Evolutionary conservation across 805 yeast species (phyloP).

Genomic region (Zygosaccharomyces bailii): DNA sequence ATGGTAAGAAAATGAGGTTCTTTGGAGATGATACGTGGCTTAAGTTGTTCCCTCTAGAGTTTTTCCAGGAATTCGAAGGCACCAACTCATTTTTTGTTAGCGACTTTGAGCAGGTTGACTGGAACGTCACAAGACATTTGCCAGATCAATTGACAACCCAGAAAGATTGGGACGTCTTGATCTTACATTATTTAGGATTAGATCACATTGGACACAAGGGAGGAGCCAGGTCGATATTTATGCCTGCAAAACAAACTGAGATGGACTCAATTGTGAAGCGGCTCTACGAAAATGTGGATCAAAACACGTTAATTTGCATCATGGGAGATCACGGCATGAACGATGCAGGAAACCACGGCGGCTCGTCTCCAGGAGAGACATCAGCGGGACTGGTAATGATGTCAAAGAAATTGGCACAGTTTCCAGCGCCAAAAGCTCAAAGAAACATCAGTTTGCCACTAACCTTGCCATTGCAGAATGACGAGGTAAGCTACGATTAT

Average conservation of each 20-base stretch:
- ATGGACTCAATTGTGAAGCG: conserved; percentile 68
- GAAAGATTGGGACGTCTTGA: conserved; percentile 73
- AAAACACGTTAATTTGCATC: conserved; percentile 62
- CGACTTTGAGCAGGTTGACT: conserved; percentile 91
- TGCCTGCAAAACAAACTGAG: conserved; percentile 79
- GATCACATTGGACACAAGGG: conserved; percentile 99
- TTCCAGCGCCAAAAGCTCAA: conserved; percentile 21
- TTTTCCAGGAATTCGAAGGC: conserved; percentile 70
- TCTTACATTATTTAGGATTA: conserved; percentile 86
- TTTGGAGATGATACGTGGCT: conserved; percentile 99
- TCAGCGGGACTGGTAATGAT: conserved; percentile 74
- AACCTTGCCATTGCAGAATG: conserved; percentile 35
- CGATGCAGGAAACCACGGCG: conserved; percentile 94
- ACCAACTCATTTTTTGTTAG: conserved; percentile 92
- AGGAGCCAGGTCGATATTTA: conserved; percentile 76
- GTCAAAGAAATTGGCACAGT: conserved; percentile 52
- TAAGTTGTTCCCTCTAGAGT: conserved; percentile 68
- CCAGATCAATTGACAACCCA: conserved; percentile 48
- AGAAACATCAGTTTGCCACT: conserved; percentile 17
- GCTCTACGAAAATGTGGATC: conserved; percentile 47
- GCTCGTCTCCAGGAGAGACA: conserved; percentile 89
- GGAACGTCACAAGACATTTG: conserved; percentile 86
- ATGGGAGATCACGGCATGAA: conserved; percentile 98
- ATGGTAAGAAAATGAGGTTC: conserved; percentile 56
- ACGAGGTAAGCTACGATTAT: conserved; percentile 46